phyloP scores from a whole-genome alignment of 805 yeast genomes.

The Ogataea naganishii region DNA sequence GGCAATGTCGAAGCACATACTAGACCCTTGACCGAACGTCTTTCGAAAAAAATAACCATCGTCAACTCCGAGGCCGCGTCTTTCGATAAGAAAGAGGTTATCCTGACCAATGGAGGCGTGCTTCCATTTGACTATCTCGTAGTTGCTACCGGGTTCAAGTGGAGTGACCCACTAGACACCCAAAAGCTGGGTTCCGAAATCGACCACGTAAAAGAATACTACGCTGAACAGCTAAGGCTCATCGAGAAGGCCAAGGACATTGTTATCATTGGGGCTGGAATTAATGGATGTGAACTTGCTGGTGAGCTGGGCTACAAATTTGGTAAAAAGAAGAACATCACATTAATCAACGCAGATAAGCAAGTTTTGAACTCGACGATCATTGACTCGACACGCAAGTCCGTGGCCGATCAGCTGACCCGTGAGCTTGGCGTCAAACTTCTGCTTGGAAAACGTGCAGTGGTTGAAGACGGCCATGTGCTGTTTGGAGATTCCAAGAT shows the following conservation, averaged over 20 bases:
- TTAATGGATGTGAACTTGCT: conserved; percentile 20
- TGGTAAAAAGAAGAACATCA: conserved; percentile 13
- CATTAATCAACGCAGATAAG: conserved; percentile 14
- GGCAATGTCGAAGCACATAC: conserved; percentile 5
- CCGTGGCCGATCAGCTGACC: conserved; percentile 3
- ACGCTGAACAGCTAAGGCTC: conserved; percentile 6
- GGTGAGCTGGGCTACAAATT: conserved; percentile 22
- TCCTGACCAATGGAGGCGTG: conserved; percentile 6
- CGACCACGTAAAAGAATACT: conserved; percentile 8
- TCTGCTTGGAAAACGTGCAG: conserved; percentile 5
- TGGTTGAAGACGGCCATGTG: conserved; percentile 2
- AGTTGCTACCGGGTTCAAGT: conserved; percentile 23
- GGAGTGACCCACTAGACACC: conserved; percentile 17
- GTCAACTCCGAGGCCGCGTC: conserved; percentile 11
- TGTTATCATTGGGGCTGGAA: conserved; percentile 26
- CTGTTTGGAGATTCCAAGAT: conserved; percentile 4
- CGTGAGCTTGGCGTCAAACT: conserved; percentile 4
- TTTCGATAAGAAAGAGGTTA: conserved; percentile 11
- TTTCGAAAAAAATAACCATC: conserved; percentile 13
- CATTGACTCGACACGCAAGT: not conserved
- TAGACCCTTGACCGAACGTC: conserved; percentile 10
- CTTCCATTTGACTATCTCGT: conserved; percentile 16
- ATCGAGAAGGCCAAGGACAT: conserved; percentile 16
- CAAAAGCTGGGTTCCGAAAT: conserved; percentile 1
- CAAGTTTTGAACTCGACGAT: conserved; percentile 5